These are phyloP conservation scores for Aspergillus ustus DNA, from an alignment of 2,329 filamentous ascomycete species.

Conservation along the genomic window DNA sequence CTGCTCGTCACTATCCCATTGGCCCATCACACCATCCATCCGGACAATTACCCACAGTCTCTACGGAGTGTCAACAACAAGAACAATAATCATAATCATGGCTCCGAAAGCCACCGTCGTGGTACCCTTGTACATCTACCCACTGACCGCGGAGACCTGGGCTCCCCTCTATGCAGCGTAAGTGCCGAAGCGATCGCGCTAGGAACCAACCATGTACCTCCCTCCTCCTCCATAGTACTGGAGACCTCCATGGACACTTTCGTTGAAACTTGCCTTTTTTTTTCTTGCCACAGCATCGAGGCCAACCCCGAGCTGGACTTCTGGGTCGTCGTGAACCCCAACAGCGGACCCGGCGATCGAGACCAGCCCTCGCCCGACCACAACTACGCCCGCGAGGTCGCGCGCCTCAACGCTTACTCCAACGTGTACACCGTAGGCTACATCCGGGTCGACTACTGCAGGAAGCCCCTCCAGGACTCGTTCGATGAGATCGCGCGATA, in stretches of 20 bases:
- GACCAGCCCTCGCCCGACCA: slow-evolving; percentile 16
- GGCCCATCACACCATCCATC: not conserved
- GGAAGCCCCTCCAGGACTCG: slow-evolving; percentile 21
- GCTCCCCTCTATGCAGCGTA: slow-evolving; percentile 25
- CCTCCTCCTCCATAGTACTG: too few species aligned
- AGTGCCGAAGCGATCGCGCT: not conserved
- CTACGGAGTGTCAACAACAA: too few species aligned
- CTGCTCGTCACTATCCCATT: not conserved
- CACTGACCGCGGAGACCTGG: slow-evolving; percentile 20
- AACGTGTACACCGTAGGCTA: slow-evolving; percentile 31
- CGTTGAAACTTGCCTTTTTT: not conserved
- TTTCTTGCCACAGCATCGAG: slow-evolving; percentile 16
- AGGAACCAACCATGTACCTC: too few species aligned
- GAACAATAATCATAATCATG: not conserved
- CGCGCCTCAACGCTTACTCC: slow-evolving; percentile 21
- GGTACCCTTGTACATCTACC: slow-evolving; percentile 26
- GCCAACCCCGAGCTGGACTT: slow-evolving; percentile 20
- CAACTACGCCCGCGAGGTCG: slow-evolving; percentile 21
- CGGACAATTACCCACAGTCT: not conserved
- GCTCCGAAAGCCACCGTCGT: slow-evolving; percentile 20
- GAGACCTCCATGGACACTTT: too few species aligned
- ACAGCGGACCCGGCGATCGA: slow-evolving; percentile 21
- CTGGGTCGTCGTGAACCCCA: slow-evolving; percentile 26
- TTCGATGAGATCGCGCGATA: slow-evolving; percentile 26
- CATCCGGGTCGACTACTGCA: slow-evolving; percentile 30